Evolutionary conservation across 1,284 basidiomycete species (phyloP), one percentile per base, ranked within the genome.

Genomic region (Melampsora abietis-canadensis): DNA sequence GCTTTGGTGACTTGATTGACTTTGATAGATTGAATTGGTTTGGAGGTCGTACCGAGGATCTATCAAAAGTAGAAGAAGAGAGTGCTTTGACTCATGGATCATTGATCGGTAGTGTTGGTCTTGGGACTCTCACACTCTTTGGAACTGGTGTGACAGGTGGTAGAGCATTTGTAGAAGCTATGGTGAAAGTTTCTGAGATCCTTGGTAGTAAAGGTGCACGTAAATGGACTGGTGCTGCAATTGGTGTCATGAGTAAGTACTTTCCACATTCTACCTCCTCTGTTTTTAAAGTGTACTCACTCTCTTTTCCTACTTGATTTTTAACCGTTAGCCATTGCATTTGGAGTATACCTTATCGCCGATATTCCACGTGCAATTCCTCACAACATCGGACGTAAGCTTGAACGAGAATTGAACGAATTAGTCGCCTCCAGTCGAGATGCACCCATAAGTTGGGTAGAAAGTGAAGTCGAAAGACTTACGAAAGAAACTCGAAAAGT

Each of bases 401-500:
- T 85, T 27, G 76, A 64, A 76, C 19, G 70, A 73, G 37, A 68
- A 68, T 37, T 84, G 80, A 63, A 65, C 64, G 34, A 66, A 70
- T 79, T 84, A 81, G 48, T 79, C 82, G 30, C 46, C 66, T 15
- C 82, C 82, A 68, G 4, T 19, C 15, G 81, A 82, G 31, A 77
- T 21, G 78, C 79, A 14, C 76, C 77, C 12, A 77, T 79, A 78
- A 47, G 84, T 85, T 96, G 90, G 80, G 84, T 89, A 19, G 87
- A 90, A 69, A 85, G 85, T 3, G 89, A 98, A 80, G 85, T 88
- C 0, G 85, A 84, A 61, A 86, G 95, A 17, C 86, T 97, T 61
- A 85, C 88, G 64, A 86, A 89, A 51, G 96, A 98, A 85, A 92
- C 92, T 21, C 87, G 95, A 80, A 98, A 98, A 84, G 95, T 99